phyloP scores from a whole-genome alignment of 2,329 filamentous ascomycete genomes.

The Gaeumannomyces sp. region DNA sequence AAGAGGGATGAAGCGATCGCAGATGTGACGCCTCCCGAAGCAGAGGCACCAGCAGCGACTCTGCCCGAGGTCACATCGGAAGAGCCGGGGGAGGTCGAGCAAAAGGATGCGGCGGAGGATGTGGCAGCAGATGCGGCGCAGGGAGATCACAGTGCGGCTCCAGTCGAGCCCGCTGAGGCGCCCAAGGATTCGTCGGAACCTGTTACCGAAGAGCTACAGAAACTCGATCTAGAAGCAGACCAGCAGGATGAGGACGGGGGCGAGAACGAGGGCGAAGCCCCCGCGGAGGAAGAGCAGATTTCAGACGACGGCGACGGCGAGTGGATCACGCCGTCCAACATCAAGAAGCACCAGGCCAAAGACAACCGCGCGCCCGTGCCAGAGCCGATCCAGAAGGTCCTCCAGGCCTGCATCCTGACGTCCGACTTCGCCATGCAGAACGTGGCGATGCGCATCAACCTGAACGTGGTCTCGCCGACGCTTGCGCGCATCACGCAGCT shows the following conservation, averaged over 20 bases:
- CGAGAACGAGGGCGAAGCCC: constrained; percentile 19
- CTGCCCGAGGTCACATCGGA: neutral
- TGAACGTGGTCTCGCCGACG: constrained; percentile 60
- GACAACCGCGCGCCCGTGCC: constrained; percentile 46
- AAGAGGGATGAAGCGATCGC: constrained; percentile 29
- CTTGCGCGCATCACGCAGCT: constrained; percentile 78
- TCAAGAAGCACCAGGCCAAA: constrained; percentile 74
- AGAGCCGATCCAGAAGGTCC: constrained; percentile 51
- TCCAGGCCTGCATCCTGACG: constrained; percentile 87
- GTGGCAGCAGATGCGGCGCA: constrained; percentile 7
- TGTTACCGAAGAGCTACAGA: constrained; percentile 17
- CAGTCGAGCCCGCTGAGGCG: neutral
- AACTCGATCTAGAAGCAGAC: constrained; percentile 14
- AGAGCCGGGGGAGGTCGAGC: neutral
- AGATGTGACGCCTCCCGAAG: neutral
- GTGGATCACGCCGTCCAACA: constrained; percentile 93
- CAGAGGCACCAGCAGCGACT: constrained; percentile 4
- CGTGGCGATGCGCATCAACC: constrained; percentile 87
- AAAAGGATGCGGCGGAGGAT: neutral
- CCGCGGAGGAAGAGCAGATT: constrained; percentile 22
- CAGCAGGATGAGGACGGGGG: constrained; percentile 32
- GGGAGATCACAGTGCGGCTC: constrained; percentile 10
- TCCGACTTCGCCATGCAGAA: constrained; percentile 98
- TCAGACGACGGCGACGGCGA: constrained; percentile 55
- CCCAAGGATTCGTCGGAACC: constrained; percentile 14